Evolutionary conservation across 306 rosid genomes (phyloP).

Genomic region (Vigna hirtella): DNA sequence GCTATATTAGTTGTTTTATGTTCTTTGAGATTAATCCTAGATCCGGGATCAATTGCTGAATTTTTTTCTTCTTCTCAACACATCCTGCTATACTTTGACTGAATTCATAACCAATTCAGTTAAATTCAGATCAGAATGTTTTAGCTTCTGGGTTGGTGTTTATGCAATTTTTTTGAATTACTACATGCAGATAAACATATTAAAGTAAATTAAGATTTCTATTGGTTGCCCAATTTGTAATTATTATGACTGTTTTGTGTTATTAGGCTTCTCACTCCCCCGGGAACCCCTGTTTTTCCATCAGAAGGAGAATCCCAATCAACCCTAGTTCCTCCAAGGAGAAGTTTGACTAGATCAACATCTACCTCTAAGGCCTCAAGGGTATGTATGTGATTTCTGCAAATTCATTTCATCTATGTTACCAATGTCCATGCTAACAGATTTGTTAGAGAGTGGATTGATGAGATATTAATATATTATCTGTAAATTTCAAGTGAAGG

Average conservation of each 20-base stretch:
- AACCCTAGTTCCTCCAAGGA: constrained; percentile 59
- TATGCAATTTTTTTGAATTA: not conserved
- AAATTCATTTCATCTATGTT: constrained; percentile 9
- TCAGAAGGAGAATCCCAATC: constrained; percentile 69
- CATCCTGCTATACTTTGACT: not conserved
- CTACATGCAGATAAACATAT: not conserved
- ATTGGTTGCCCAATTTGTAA: constrained; percentile 36
- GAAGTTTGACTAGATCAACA: constrained; percentile 69
- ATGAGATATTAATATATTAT: constrained; percentile 3
- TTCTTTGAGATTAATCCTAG: constrained; percentile 25
- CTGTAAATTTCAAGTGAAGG: not conserved
- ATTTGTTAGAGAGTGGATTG: not conserved
- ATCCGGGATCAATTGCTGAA: constrained; percentile 25
- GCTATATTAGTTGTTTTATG: not conserved
- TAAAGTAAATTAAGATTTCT: not conserved
- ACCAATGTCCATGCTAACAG: not conserved
- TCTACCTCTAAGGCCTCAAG: constrained; percentile 81
- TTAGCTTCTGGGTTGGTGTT: constrained; percentile 26
- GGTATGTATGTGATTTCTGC: constrained; percentile 69
- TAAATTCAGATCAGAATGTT: constrained; percentile 23
- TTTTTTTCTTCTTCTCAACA: not conserved
- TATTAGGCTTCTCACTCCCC: constrained; percentile 98
- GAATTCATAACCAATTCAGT: not conserved
- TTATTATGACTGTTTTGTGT: constrained; percentile 34
- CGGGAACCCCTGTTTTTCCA: constrained; percentile 87